Evolutionary conservation across 345 rosid species (phyloP).

Genomic region (Cardamine occulta): DNA sequence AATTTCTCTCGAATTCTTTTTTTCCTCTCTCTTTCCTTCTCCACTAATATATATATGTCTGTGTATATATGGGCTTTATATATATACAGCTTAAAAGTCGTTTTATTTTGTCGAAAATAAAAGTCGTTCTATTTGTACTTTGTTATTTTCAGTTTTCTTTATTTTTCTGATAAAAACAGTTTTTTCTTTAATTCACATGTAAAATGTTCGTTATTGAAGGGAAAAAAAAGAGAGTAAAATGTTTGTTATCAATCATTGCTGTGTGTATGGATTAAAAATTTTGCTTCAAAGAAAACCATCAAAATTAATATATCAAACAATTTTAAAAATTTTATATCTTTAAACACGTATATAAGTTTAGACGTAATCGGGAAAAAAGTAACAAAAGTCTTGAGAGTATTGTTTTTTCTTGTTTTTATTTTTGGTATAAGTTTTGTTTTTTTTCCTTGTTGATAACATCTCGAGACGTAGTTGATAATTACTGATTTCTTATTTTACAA

Average conservation of each 20-base stretch:
- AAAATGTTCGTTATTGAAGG: not conserved
- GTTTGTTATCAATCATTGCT: too few relatives aligned
- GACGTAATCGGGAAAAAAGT: too few relatives aligned
- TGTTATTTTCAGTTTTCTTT: not conserved
- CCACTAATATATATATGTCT: not conserved
- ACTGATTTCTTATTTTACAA: not conserved
- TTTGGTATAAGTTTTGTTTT: not conserved
- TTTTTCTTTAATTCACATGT: slow-evolving; percentile 30
- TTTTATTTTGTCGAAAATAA: slow-evolving; percentile 20
- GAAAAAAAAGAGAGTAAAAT: too few relatives aligned
- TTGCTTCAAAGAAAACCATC: too few relatives aligned
- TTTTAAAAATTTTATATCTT: too few relatives aligned
- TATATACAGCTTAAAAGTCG: slow-evolving; percentile 19
- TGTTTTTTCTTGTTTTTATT: not conserved
- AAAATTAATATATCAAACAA: too few relatives aligned
- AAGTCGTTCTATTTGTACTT: not conserved
- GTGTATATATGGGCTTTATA: not conserved
- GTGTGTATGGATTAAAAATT: too few relatives aligned
- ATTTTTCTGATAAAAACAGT: not conserved
- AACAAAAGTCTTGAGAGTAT: not conserved
- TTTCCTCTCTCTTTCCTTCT: slow-evolving; percentile 26
- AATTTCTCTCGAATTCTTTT: slow-evolving; percentile 17
- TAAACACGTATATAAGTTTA: too few relatives aligned
- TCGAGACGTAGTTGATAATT: slow-evolving; percentile 17
- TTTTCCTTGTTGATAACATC: not conserved